Percentiles rank a stretch among this genome's conserved stretches.
Evolutionary conservation across 1,284 basidiomycete genomes (phyloP).

Genomic region (Athelia psychrophila): DNA sequence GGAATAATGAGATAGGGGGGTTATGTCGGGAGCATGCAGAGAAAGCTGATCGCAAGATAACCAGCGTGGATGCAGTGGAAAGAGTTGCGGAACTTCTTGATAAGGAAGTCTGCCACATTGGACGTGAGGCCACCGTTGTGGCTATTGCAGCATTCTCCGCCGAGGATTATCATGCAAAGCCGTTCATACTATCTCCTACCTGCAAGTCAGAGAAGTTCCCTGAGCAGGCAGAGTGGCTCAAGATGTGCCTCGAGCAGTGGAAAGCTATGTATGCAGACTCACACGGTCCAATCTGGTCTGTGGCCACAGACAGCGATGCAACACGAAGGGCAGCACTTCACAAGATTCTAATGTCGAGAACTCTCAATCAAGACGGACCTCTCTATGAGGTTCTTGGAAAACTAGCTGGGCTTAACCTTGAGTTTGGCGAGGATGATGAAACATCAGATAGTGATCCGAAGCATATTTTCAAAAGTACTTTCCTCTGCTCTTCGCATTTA

Average conservation of each 20-base stretch:
- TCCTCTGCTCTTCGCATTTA: no score
- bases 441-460: slow-evolving; percentile 15
- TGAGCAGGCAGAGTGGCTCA: slow-evolving; percentile 4
- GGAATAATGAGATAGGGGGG: slow-evolving; percentile 14
- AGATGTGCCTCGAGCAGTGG: slow-evolving; percentile 4
- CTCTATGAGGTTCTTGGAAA: slow-evolving; percentile 5
- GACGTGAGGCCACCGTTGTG: slow-evolving; percentile 10
- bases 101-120: slow-evolving; percentile 7
- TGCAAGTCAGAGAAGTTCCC: slow-evolving; percentile 9
- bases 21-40: slow-evolving; percentile 16
- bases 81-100: background rate
- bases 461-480: slow-evolving; percentile 15
- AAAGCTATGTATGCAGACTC: background rate
- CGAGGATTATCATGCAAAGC: slow-evolving; percentile 3
- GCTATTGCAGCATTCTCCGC: slow-evolving; percentile 3
- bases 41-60: slow-evolving; percentile 1
- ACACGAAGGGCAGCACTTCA: slow-evolving; percentile 7
- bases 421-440: slow-evolving; percentile 3
- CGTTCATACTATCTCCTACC: slow-evolving; percentile 8
- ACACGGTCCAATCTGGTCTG: slow-evolving; percentile 11
- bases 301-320: slow-evolving; percentile 14
- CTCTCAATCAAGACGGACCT: background rate
- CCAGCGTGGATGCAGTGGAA: background rate
- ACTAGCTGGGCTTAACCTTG: slow-evolving; percentile 12
- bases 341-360: slow-evolving; percentile 4